Base-by-base conservation (phyloP, 352 stramenopile genomes). In the Phytophthora cryptogea region DNA sequence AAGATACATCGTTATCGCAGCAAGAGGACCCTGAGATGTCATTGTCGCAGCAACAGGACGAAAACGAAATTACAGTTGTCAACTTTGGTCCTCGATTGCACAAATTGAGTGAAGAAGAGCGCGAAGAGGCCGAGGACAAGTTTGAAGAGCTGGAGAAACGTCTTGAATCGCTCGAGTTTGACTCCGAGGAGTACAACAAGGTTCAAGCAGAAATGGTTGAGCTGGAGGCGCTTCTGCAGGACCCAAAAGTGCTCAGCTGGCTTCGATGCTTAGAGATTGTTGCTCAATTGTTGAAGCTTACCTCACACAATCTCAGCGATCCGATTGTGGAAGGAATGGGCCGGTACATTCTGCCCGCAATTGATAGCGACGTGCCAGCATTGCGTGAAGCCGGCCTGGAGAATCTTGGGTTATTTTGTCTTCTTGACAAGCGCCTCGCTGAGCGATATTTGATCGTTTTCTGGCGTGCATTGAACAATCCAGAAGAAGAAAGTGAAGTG, bases 191-290 rank as follows among this genome's bases (percentile, higher is more conserved):
- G 48, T 91, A 89, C 66, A 68, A 71, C 32, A 63, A 74, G 27
- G 60, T 89, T 8, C 78, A 90, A 26, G 68, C 62, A 13, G 82
- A 93, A 51, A 89, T 89, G 74, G 27, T 89, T 23, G 70, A 77
- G 23, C 51, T 93, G 14, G 84, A 93, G 53, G 76, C 76, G 33
- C 60, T 78, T 17, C 69, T 93, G 14, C 80, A 93, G 53, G 84
- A 93, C 45, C 84, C 84, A 1, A 71, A 66, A 20, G 78, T 90
- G n/a, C 60, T 91, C 1, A 74, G 72, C 17, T 90, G 82, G 65
- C 66, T 93, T 39, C 78, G 84, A 30, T 90, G 80, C 42, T 68
- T 93, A 3, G 84, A 93, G 45, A 83, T 93, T 35, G 65, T 90
- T 30, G 74, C 82, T 8, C 81, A 93, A 33, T 59, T 93, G 30